Evolutionary conservation across 306 rosid species (phyloP).

Genomic region (Glycine latifolia): DNA sequence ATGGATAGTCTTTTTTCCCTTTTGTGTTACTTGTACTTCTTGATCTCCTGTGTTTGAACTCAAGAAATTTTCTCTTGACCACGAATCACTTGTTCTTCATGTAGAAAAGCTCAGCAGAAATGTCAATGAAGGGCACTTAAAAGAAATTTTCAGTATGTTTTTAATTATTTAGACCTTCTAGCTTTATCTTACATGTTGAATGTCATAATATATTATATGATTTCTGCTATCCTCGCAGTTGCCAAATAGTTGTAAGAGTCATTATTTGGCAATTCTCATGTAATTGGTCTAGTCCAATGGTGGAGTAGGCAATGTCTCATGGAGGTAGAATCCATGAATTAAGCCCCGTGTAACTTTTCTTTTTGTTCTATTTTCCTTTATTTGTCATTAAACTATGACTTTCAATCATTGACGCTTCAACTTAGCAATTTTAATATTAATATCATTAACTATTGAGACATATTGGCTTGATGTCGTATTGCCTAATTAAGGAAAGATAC

Average conservation of each 20-base stretch:
- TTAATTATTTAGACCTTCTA: constrained; percentile 28
- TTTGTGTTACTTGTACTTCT: constrained; percentile 3
- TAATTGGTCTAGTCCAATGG: neutral
- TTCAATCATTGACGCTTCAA: neutral
- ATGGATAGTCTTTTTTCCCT: neutral
- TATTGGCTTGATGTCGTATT: constrained; percentile 16
- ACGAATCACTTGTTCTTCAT: constrained; percentile 84
- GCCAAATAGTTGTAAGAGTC: neutral
- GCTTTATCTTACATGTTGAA: constrained; percentile 24
- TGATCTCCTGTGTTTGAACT: constrained; percentile 30
- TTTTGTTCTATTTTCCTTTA: neutral
- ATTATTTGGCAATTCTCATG: constrained; percentile 7
- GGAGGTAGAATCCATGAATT: constrained; percentile 16
- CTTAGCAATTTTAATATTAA: neutral
- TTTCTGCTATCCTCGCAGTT: neutral
- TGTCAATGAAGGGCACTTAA: constrained; percentile 94
- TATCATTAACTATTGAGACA: neutral
- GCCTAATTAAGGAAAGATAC: neutral
- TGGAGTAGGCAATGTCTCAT: neutral
- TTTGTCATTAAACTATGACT: neutral
- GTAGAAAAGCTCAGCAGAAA: constrained; percentile 91
- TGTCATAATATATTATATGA: neutral
- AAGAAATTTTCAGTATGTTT: constrained; percentile 85
- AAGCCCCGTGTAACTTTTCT: neutral
- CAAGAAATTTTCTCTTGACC: constrained; percentile 88